These are phyloP conservation scores for Keithomyces neogunnii DNA, from an alignment of 2,329 filamentous ascomycete species.

Conservation along the genomic window DNA sequence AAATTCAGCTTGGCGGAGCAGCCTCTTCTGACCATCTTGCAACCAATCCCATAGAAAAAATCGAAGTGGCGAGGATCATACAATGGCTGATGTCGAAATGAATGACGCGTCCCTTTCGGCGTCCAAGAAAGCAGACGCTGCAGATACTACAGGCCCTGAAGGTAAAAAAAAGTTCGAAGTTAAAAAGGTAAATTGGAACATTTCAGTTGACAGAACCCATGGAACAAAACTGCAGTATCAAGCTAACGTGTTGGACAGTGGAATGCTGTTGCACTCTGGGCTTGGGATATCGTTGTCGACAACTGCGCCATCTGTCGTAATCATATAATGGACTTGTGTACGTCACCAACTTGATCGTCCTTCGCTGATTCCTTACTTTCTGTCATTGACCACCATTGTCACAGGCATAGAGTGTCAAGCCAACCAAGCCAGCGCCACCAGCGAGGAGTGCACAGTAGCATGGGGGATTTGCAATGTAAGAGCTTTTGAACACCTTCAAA, in stretches of 20 bases:
- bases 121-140: slow-evolving; percentile 44
- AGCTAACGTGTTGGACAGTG: slow-evolving; percentile 48
- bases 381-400: slow-evolving; percentile 8
- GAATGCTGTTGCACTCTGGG: slow-evolving; percentile 97
- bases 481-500: background rate
- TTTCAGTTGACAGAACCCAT: background rate
- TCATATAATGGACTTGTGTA: slow-evolving; percentile 99
- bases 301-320: slow-evolving; percentile 99
- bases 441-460: slow-evolving; percentile 95
- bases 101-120: slow-evolving; percentile 62
- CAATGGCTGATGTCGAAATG: slow-evolving; percentile 96
- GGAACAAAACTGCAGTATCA: background rate
- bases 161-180: slow-evolving; percentile 96
- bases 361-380: background rate
- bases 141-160: slow-evolving; percentile 46
- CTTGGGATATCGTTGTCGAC: slow-evolving; percentile 98
- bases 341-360: slow-evolving; percentile 19
- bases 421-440: slow-evolving; percentile 94
- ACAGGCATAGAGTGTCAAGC: slow-evolving; percentile 95
- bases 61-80: background rate
- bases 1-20: background rate
- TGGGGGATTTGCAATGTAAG: slow-evolving; percentile 99
- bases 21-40: background rate
- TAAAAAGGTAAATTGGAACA: slow-evolving; percentile 71
- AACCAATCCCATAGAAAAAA: background rate